A percentile compares a stretch with the other conserved stretches of the same genome.
Conservation (phyloP, 306 rosid species). For the Cucumis hystrix region DNA sequence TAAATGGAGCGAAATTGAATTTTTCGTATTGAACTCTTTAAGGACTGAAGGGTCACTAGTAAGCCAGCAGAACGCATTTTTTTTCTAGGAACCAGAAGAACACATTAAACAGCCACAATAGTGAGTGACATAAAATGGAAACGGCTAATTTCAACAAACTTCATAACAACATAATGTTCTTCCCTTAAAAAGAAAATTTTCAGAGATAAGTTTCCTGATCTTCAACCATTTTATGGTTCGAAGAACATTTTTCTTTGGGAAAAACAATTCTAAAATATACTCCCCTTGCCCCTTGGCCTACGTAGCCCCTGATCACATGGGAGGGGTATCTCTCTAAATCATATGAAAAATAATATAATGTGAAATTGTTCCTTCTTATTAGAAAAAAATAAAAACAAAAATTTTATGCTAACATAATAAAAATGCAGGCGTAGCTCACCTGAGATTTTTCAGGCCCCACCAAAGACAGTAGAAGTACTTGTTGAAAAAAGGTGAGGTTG, state of each 20-base stretch:
- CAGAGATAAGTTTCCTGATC: neutral
- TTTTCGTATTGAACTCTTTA: neutral
- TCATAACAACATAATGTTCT: neutral
- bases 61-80: neutral
- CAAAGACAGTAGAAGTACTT: slow-evolving; percentile 66
- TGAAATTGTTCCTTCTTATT: neutral
- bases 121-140: neutral
- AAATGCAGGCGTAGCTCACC: slow-evolving; percentile 25
- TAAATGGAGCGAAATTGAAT: neutral
- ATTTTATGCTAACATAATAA: neutral
- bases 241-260: neutral
- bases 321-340: neutral
- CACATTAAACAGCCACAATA: neutral
- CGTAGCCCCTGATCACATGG: neutral
- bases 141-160: neutral
- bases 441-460: slow-evolving; percentile 72
- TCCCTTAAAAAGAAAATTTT: neutral
- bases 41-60: neutral
- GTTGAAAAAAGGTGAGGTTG: slow-evolving; percentile 58
- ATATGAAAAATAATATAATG: neutral
- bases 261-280: neutral
- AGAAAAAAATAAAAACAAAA: neutral
- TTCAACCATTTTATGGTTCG: neutral
- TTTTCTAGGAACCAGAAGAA: no score
- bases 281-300: neutral